Evolutionary conservation across 1,284 basidiomycete genomes (phyloP), one percentile per base, ranked within the genome.

Genomic region (Sporisorium graminicola): DNA sequence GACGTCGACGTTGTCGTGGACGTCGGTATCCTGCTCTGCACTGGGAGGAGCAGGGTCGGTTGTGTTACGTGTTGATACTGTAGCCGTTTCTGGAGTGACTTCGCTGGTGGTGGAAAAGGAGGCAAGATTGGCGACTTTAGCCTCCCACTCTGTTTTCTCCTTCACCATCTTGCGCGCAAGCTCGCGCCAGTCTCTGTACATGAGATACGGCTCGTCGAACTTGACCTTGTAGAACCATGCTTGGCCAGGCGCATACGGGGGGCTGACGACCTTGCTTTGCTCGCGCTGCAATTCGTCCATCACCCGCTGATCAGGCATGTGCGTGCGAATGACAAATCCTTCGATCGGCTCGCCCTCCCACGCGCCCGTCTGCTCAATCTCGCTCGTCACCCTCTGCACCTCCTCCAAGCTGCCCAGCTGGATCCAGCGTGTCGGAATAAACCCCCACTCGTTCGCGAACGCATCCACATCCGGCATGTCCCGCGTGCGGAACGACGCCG

Each of bases 221-320:
- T 99, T 99, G 87, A 99, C 90, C 86, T 99, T 99, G 91, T 98
- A 99, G 89, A 99, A 98, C 89, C 98, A 97, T 0, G 93, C 91
- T 7, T 93, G 91, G 16, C 92, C 92, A 0, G 91, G 63, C 1
- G n/a, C 27, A 54, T 85, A 85, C 0, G 84, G 83, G 3, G 84
- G 83, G 13, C 64, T 37, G n/a, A 80, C 68, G 42, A 63, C 61
- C 1, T 47, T 52, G 3, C 5, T 10, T 29, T 65, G 20, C 1
- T 53, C 44, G 13, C 29, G 37, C 10, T 68, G 43, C 5, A 50
- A 7, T 81, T 80, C 8, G 87, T 71, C 88, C 6, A 88, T 86
- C 22, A 86, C 81, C 22, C 50, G 58, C 18, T 63, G 27, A 2
- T 67, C 46, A 0, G 82, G 75, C 78, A 84, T 83, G 40, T 61